phyloP scores from a whole-genome alignment of 352 stramenopile species.

The Vaucheria bursata region DNA sequence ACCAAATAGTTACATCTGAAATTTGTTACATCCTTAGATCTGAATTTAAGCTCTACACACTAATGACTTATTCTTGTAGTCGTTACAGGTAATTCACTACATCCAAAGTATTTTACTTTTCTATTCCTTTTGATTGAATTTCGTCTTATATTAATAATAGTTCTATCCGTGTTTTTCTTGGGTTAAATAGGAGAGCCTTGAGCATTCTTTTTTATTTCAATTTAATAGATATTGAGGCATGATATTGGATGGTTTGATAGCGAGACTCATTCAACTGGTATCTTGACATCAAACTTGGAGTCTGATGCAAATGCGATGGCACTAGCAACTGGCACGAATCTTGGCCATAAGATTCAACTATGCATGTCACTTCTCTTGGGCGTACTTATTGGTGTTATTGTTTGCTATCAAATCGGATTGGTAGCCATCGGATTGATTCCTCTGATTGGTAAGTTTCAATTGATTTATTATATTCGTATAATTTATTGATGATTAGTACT shows the following conservation, averaged over 20 bases:
- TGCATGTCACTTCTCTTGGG: conserved; percentile 27
- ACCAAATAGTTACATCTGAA: not conserved
- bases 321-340: conserved; percentile 22
- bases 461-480: not conserved
- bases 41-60: not conserved
- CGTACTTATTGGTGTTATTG: conserved; percentile 32
- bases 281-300: conserved; percentile 33
- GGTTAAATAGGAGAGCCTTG: no score
- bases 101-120: no score
- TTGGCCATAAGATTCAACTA: conserved; percentile 36
- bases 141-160: no score
- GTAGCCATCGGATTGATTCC: conserved; percentile 3
- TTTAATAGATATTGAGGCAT: conserved; percentile 17
- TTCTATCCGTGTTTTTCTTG: no score
- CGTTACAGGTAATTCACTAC: no score
- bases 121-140: no score
- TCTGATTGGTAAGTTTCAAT: conserved; percentile 6
- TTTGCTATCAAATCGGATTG: conserved; percentile 32
- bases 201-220: no score
- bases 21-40: not conserved
- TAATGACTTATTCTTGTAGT: no score
- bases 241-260: conserved; percentile 46
- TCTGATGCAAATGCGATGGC: conserved; percentile 23
- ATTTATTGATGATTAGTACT: not conserved
- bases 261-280: conserved; percentile 16